Evolutionary conservation across 2,329 filamentous ascomycete genomes (phyloP).

Genomic region (Arthrobotrys conoides): DNA sequence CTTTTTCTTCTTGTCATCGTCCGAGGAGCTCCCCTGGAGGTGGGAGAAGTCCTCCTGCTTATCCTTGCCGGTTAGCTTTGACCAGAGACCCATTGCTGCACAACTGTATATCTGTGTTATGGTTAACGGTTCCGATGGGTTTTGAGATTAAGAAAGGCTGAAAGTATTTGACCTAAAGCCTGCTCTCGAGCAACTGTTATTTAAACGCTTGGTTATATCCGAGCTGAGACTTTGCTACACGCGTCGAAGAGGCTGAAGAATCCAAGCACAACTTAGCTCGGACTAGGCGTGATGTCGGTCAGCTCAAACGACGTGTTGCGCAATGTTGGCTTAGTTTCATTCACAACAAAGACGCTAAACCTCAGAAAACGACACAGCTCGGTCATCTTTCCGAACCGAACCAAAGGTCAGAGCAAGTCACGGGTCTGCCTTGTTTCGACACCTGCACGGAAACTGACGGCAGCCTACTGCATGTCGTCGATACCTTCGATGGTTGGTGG

Average conservation of each 20-base stretch:
- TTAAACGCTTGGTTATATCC: constrained; percentile 9
- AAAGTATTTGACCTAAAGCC: background rate
- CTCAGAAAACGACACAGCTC: background rate
- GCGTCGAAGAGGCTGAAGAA: constrained; percentile 28
- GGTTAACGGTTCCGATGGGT: background rate
- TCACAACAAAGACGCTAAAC: constrained; percentile 2
- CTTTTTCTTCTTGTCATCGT: constrained; percentile 25
- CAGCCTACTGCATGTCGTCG: constrained; percentile 24
- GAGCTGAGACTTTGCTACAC: constrained; percentile 9
- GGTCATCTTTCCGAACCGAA: constrained; percentile 18
- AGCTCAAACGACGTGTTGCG: constrained; percentile 27
- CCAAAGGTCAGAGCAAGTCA: constrained; percentile 4
- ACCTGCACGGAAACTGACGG: constrained; percentile 25
- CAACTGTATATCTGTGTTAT: background rate
- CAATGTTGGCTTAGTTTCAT: constrained; percentile 17
- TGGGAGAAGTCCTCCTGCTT: constrained; percentile 57
- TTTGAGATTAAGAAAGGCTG: background rate
- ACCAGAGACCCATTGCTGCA: constrained; percentile 54
- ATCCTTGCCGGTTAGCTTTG: constrained; percentile 57
- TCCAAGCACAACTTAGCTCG: background rate
- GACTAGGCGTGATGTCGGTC: constrained; percentile 16
- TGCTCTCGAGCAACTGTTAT: background rate
- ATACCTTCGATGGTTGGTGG: constrained; percentile 19
- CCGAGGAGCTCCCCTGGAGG: constrained; percentile 46
- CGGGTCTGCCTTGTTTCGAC: constrained; percentile 26